Evolutionary conservation across 2,329 filamentous ascomycete species (phyloP), one percentile per base, ranked within the genome.

Genomic region (Fusarium subtropicale): DNA sequence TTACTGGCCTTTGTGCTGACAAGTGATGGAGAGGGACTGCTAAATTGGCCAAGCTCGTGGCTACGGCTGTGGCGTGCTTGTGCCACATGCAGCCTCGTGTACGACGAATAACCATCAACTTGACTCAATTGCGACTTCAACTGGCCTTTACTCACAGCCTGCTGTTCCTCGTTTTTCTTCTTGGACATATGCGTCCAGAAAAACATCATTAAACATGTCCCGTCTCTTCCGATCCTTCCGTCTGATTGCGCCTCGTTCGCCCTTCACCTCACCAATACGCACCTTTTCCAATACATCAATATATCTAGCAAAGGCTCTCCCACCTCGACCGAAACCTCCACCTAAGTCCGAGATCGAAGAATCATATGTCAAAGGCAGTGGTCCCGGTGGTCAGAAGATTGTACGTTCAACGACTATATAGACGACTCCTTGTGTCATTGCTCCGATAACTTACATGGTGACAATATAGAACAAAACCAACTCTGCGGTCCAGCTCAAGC

Each of bases 361-460:
- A 76, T 87, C 86, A 42, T 98, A 97, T 81, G 85, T 99, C 64
- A 97, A 96, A 78, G 96, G 96, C 74, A 92, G 89, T 72, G 96
- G 96, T 2, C 95, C 96, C 0, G 96, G 96, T 26, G 96, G 96
- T 0, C 96, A 99, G 78, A 97, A 97, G 79, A 98, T 98, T 82
- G 91, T 93, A 80, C 28, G 10, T 36, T 30, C 56, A 59, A 11
- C 41, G 45, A 2, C 15, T 22, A 18, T 33, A 11, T 11, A 22
- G 15, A 30, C 15, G 24, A 13, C 34, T 7, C 34, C 7, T n/a
- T 28, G 12, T n/a, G 15, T 36, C n/a, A 3, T 24, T 6, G 11
- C 16, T 8, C 30, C 24, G 9, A 26, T 33, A 16, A 54, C 64
- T 63, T 39, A 70, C 47, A 61, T 50, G 31, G 9, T n/a, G 26